Conservation (phyloP, 179 eudicot species). For the Patellifolia procumbens region DNA sequence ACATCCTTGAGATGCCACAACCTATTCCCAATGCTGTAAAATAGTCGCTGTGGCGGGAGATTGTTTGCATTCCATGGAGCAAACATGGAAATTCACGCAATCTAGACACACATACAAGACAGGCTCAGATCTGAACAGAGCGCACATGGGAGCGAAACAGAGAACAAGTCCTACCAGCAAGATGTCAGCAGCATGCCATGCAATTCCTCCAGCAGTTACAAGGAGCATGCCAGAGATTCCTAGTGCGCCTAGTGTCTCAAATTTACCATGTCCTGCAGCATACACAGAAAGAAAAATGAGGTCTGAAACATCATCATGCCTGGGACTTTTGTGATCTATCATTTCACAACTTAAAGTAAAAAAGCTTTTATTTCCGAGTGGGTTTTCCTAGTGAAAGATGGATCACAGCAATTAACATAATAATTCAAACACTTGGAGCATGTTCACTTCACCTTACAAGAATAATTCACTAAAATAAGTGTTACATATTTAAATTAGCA, state of each 20-base stretch:
- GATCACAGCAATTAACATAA: not conserved
- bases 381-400: not conserved
- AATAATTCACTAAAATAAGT: too few species aligned
- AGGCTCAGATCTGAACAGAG: not conserved
- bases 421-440: too few species aligned
- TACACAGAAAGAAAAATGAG: constrained; percentile 16
- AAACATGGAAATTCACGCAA: not conserved
- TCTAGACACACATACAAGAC: not conserved
- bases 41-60: not conserved
- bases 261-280: constrained; percentile 92
- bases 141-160: not conserved
- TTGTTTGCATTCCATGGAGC: not conserved
- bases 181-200: constrained; percentile 91
- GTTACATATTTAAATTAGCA: too few species aligned
- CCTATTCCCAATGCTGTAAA: not conserved
- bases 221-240: constrained; percentile 90
- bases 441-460: too few species aligned
- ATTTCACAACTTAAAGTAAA: not conserved
- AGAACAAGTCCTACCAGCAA: constrained; percentile 53
- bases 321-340: not conserved
- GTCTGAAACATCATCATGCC: too few species aligned
- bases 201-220: constrained; percentile 91
- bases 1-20: constrained; percentile 2
- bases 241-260: constrained; percentile 91
- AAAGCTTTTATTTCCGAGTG: too few species aligned